Base-by-base conservation (phyloP, 768 basidiomycete species). In the Cyclocybe aegerita region DNA sequence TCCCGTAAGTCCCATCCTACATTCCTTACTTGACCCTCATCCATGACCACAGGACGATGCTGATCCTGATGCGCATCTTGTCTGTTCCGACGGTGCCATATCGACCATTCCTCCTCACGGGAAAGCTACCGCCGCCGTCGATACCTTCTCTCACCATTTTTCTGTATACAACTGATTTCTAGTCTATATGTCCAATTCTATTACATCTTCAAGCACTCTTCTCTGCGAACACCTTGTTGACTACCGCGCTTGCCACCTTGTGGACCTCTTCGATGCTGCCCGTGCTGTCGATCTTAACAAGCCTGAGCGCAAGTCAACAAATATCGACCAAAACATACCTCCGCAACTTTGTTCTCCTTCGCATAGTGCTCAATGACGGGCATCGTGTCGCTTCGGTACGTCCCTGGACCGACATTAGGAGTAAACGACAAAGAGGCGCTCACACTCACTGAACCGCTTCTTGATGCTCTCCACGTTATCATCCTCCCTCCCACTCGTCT, bases 401-500 rank as follows among this genome's bases (percentile, higher is more conserved):
- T 95, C 31, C 74, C 94, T 89, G 48, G 9, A 47, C 4, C 16
- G 7, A 40, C 6, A 46, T 31, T 43, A 43, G 44, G 42, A 36
- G 43, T 31, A 30, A 39, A 35, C 34, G 12, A 33, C 32, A 9
- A 30, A 30, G 23, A 8, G 36, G 38, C 23, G 40, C 16, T 8
- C 14, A 17, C 30, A 77, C 86, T 14, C 64, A 90, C 94, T 74
- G 75, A 98, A 98, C n/a, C 97, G 89, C 71, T 98, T 99, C 72
- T 81, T 88, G 70, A 99, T 96, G 65, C 86, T 93, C 67, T 96
- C 93, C 9, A 74, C 75, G 64, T 99, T 99, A 66, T 99, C 97
- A 61, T 99, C 97, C 61, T 93, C 95, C 10, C 97, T 79, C 11
- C 97, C 96, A 48, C 89, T 92, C 0, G 95, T 98, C 77, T 98